A percentile compares a stretch with the other conserved stretches of the same genome.
These are phyloP conservation scores for Cercospora sesami DNA, from an alignment of 2,329 filamentous ascomycete species.

Conservation along the genomic window DNA sequence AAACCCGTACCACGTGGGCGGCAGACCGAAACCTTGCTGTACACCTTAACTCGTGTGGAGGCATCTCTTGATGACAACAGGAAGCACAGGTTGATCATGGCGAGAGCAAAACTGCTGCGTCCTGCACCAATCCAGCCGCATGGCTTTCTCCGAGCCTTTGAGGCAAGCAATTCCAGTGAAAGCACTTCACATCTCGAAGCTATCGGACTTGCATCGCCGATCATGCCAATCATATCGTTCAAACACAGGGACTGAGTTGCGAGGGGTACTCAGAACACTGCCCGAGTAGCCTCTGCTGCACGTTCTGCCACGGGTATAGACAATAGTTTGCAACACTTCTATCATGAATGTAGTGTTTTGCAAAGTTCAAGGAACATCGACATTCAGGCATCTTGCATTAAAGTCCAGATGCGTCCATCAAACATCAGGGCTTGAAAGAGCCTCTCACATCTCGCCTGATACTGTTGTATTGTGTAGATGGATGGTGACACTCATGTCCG, in stretches of 20 bases:
- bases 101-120: background rate
- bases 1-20: background rate
- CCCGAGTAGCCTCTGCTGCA: no score
- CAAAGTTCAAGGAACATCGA: background rate
- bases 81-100: background rate
- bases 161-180: no score
- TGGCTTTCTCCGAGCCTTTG: no score
- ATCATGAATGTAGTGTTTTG: background rate
- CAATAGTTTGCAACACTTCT: no score
- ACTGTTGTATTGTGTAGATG: background rate
- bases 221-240: no score
- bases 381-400: background rate
- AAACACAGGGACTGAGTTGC: no score
- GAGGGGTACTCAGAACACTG: no score
- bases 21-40: background rate
- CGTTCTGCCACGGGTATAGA: no score
- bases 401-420: background rate
- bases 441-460: background rate
- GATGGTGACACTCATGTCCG: no score
- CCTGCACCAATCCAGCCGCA: background rate
- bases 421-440: background rate
- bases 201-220: no score
- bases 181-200: no score
- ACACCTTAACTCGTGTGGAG: background rate
- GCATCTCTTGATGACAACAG: background rate